Evolutionary conservation across 768 basidiomycete species (phyloP).

Genomic region (Amylocystis lapponica): DNA sequence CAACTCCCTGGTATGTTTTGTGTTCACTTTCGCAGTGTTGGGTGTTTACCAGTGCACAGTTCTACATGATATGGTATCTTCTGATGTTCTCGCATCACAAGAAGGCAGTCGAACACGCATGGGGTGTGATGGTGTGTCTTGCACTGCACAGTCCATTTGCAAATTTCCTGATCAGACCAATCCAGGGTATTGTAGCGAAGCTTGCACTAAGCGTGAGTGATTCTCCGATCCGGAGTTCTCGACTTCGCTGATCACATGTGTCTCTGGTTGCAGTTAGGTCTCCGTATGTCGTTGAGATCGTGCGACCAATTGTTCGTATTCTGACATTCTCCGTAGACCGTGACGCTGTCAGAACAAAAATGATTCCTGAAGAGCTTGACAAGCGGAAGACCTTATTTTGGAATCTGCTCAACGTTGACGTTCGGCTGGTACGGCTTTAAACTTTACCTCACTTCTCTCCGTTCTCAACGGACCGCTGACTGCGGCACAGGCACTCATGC

Average conservation of each 20-base stretch:
- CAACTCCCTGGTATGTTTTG: constrained; percentile 55
- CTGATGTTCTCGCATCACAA: constrained; percentile 71
- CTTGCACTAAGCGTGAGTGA: constrained; percentile 62
- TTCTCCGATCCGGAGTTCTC: not conserved
- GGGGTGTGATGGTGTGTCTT: constrained; percentile 55
- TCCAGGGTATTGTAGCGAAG: constrained; percentile 56
- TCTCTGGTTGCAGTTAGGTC: constrained; percentile 46
- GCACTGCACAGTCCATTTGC: not conserved
- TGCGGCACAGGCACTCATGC: constrained; percentile 50
- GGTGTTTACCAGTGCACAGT: constrained; percentile 38
- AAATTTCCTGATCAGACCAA: not conserved
- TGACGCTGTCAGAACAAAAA: constrained; percentile 55
- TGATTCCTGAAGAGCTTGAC: constrained; percentile 69
- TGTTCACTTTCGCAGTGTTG: too few relatives aligned
- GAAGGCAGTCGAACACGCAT: constrained; percentile 65
- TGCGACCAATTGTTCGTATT: constrained; percentile 20
- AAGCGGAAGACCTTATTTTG: constrained; percentile 65
- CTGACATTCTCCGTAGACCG: constrained; percentile 42
- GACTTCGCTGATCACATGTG: constrained; percentile 7
- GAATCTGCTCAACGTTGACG: constrained; percentile 68
- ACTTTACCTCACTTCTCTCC: constrained; percentile 1
- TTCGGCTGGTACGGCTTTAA: constrained; percentile 48
- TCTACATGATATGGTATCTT: constrained; percentile 74
- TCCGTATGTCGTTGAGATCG: constrained; percentile 39
- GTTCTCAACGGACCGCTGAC: not conserved